Percentiles rank a stretch among this genome's conserved stretches.
phyloP scores from a whole-genome alignment of 768 basidiomycete genomes.

The Fibroporia radiculosa region DNA sequence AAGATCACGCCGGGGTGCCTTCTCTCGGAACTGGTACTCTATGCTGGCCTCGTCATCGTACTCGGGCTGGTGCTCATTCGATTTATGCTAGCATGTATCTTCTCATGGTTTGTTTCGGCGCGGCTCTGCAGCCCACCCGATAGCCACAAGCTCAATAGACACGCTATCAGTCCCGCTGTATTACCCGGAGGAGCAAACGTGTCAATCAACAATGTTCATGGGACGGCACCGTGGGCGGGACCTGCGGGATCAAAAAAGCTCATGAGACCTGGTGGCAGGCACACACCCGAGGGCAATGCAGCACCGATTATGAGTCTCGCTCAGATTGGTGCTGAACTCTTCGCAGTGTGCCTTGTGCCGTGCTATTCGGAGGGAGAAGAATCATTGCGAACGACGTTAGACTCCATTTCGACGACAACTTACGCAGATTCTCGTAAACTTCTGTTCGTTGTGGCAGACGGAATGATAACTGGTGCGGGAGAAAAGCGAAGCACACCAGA shows the following conservation, averaged over 20 bases:
- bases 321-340: slow-evolving; percentile 91
- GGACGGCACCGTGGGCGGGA: slow-evolving; percentile 92
- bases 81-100: slow-evolving; percentile 93
- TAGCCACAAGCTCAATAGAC: slow-evolving; percentile 62
- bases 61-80: slow-evolving; percentile 85
- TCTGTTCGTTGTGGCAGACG: slow-evolving; percentile 91
- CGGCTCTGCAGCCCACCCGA: slow-evolving; percentile 73
- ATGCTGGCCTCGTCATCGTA: slow-evolving; percentile 85
- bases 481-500: slow-evolving; percentile 96
- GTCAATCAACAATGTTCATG: slow-evolving; percentile 83
- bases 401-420: slow-evolving; percentile 83
- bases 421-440: slow-evolving; percentile 93
- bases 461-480: slow-evolving; percentile 97
- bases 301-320: slow-evolving; percentile 74
- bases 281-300: slow-evolving; percentile 40
- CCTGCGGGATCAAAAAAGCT: slow-evolving; percentile 43
- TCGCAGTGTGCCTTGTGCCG: slow-evolving; percentile 91
- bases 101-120: slow-evolving; percentile 92
- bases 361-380: slow-evolving; percentile 98
- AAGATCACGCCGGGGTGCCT: slow-evolving; percentile 96
- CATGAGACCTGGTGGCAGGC: slow-evolving; percentile 35
- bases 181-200: slow-evolving; percentile 95
- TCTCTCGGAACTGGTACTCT: slow-evolving; percentile 82
- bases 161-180: slow-evolving; percentile 89
- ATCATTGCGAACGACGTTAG: slow-evolving; percentile 83